These are phyloP conservation scores for Flammula alnicola DNA, from an alignment of 1,284 basidiomycete species.

Conservation along the genomic window DNA sequence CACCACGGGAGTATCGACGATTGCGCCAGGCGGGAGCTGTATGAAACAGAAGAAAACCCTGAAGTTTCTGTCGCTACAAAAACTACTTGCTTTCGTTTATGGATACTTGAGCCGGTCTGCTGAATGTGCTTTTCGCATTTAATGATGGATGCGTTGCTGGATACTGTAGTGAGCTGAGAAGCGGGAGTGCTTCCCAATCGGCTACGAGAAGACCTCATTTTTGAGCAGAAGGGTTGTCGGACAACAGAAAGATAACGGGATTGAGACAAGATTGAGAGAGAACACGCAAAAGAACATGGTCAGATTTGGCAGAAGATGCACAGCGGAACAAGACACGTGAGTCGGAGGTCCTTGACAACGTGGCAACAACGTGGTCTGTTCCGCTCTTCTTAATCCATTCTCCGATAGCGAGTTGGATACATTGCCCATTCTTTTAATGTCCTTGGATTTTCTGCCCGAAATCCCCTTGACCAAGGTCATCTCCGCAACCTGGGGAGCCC, in stretches of 20 bases:
- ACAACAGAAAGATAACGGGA: neutral
- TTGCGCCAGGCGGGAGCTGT: neutral
- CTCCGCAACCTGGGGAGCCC: slow-evolving; percentile 20
- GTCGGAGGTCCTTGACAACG: slow-evolving; percentile 37
- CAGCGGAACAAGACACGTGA: slow-evolving; percentile 33
- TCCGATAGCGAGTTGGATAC: slow-evolving; percentile 16
- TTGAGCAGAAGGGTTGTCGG: neutral
- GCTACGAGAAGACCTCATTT: neutral
- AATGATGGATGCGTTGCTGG: slow-evolving; percentile 14
- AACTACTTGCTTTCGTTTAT: neutral
- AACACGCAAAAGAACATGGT: slow-evolving; percentile 1
- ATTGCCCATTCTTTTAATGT: slow-evolving; percentile 1
- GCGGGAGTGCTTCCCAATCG: neutral
- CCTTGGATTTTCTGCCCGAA: slow-evolving; percentile 19
- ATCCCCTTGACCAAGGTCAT: slow-evolving; percentile 19
- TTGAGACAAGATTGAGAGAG: neutral
- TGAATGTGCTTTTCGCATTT: slow-evolving; percentile 5
- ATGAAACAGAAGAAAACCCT: neutral
- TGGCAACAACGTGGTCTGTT: slow-evolving; percentile 42
- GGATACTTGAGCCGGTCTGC: neutral
- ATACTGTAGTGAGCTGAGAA: slow-evolving; percentile 9
- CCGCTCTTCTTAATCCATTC: slow-evolving; percentile 29
- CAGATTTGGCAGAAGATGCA: slow-evolving; percentile 24
- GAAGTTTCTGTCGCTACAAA: neutral
- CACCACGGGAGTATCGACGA: neutral